phyloP scores from a whole-genome alignment of 2,329 filamentous ascomycete species.

The Xylaria hypoxylon region DNA sequence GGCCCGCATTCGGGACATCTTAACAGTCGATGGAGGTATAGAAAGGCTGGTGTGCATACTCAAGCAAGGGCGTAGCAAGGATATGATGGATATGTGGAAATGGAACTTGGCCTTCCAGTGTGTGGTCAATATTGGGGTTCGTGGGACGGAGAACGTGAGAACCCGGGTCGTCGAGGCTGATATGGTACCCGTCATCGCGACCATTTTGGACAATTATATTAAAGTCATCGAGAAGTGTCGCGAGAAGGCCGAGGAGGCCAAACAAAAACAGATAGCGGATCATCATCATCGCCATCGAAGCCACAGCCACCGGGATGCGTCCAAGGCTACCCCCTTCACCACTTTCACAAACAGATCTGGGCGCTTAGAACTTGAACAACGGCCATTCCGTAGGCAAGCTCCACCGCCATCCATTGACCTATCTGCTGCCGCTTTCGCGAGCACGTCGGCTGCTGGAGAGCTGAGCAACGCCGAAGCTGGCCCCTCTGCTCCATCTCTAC shows the following conservation, averaged over 20 bases:
- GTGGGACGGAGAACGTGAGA: constrained; percentile 92
- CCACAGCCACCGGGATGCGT: constrained; percentile 60
- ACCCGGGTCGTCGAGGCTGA: constrained; percentile 97
- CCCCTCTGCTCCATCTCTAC: constrained; percentile 70
- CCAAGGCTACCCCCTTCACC: constrained; percentile 65
- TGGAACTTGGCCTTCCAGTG: constrained; percentile 99
- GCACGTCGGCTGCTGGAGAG: constrained; percentile 56
- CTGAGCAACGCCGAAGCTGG: constrained; percentile 64
- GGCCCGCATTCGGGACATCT: constrained; percentile 94
- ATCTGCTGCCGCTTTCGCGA: constrained; percentile 65
- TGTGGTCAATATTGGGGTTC: constrained; percentile 97
- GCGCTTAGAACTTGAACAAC: constrained; percentile 68
- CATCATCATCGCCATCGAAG: constrained; percentile 63
- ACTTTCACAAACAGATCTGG: constrained; percentile 66
- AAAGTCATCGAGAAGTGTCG: constrained; percentile 93
- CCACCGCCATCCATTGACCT: constrained; percentile 89
- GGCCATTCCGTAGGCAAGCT: constrained; percentile 78
- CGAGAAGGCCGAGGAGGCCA: constrained; percentile 85
- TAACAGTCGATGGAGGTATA: constrained; percentile 98
- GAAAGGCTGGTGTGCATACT: constrained; percentile 96
- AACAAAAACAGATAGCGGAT: constrained; percentile 73
- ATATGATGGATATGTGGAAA: constrained; percentile 99
- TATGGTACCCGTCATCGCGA: constrained; percentile 98
- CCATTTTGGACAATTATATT: constrained; percentile 98
- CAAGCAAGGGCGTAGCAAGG: constrained; percentile 95